These are phyloP conservation scores for Cutaneotrichosporon mucoides DNA, from an alignment of 1,284 basidiomycete species.

Conservation along the genomic window DNA sequence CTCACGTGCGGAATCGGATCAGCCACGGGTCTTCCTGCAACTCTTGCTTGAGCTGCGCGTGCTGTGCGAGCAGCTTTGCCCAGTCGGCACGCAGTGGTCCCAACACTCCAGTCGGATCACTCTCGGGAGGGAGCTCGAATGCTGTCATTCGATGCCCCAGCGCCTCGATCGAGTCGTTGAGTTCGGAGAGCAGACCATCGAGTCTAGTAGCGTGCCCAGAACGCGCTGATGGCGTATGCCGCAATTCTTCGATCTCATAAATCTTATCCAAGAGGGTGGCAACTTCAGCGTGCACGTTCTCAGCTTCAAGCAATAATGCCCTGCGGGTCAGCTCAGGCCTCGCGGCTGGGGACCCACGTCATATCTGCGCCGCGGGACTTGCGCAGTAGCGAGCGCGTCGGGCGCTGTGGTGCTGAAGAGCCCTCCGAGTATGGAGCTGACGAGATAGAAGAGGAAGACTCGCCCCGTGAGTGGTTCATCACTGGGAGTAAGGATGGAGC, in stretches of 20 bases:
- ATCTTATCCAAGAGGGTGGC: constrained; percentile 28
- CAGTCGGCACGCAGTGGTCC: constrained; percentile 56
- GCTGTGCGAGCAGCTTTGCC: constrained; percentile 73
- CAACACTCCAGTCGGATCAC: constrained; percentile 1
- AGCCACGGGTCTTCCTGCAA: constrained; percentile 95
- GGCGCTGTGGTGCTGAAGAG: constrained; percentile 7
- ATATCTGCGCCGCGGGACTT: constrained; percentile 4
- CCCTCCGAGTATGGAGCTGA: constrained; percentile 7
- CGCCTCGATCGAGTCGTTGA: constrained; percentile 13
- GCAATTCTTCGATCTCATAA: constrained; percentile 39
- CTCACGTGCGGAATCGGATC: constrained; percentile 79
- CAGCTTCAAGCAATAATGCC: constrained; percentile 13
- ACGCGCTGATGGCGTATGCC: constrained; percentile 49
- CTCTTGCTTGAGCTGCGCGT: constrained; percentile 76
- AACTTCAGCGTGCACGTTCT: constrained; percentile 22
- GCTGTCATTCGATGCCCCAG: constrained; percentile 13
- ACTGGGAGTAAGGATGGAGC: not conserved
- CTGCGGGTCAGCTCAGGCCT: constrained; percentile 9
- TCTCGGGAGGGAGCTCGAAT: not conserved
- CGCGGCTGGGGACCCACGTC: constrained; percentile 3
- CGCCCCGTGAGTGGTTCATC: not conserved
- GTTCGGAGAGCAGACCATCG: constrained; percentile 21
- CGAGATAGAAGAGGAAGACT: constrained; percentile 11
- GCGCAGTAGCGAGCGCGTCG: constrained; percentile 10
- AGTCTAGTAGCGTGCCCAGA: constrained; percentile 48